Evolutionary conservation across 1,284 basidiomycete species (phyloP).

Genomic region (Blastosporella zonata): DNA sequence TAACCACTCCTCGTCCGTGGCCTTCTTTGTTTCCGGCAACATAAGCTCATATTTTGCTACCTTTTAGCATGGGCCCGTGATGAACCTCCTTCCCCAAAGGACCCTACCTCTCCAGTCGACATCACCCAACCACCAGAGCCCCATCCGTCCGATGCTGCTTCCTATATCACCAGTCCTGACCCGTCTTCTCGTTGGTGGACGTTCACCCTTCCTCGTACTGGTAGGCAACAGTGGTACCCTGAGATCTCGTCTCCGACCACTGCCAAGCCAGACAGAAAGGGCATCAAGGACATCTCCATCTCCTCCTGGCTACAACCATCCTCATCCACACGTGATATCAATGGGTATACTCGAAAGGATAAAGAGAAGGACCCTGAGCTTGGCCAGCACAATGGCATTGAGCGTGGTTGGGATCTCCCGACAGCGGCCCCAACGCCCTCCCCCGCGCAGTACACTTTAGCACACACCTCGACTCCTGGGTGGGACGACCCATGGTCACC

Average conservation of each 20-base stretch:
- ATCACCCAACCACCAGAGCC: slow-evolving; percentile 32
- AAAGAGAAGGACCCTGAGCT: slow-evolving; percentile 26
- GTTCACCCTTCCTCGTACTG: slow-evolving; percentile 49
- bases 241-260: slow-evolving; percentile 15
- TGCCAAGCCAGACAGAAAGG: slow-evolving; percentile 31
- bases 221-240: slow-evolving; percentile 24
- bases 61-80: slow-evolving; percentile 74
- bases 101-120: slow-evolving; percentile 34
- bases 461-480: slow-evolving; percentile 57
- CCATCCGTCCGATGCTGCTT: slow-evolving; percentile 48
- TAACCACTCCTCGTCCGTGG: slow-evolving; percentile 69
- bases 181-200: slow-evolving; percentile 66
- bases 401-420: slow-evolving; percentile 31
- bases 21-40: slow-evolving; percentile 11
- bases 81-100: slow-evolving; percentile 72
- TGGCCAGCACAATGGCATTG: slow-evolving; percentile 13
- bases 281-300: slow-evolving; percentile 39
- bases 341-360: slow-evolving; percentile 30
- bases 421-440: slow-evolving; percentile 40
- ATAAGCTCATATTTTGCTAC: slow-evolving; percentile 18
- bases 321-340: slow-evolving; percentile 29
- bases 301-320: slow-evolving; percentile 41
- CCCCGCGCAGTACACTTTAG: slow-evolving; percentile 44
- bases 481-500: slow-evolving; percentile 70
- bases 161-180: slow-evolving; percentile 45